A percentile compares a stretch with the other conserved stretches of the same genome.
Conservation (phyloP, 306 rosid genomes). For the Alnus rubra region DNA sequence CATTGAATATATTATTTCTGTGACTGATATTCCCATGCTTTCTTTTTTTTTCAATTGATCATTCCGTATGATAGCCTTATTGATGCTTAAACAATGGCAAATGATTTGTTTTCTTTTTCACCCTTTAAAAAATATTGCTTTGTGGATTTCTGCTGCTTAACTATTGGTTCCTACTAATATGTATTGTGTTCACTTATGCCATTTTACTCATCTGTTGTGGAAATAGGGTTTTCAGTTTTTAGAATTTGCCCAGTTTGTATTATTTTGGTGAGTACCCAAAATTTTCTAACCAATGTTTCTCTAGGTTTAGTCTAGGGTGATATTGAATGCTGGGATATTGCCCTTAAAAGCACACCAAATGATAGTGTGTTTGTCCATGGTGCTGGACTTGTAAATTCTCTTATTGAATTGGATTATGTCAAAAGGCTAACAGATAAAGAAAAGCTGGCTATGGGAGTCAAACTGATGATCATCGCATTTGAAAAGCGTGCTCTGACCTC, state of each 20-base stretch:
- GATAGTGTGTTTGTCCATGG: background rate
- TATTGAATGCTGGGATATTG: background rate
- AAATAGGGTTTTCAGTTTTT: background rate
- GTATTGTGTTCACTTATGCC: background rate
- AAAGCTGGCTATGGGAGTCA: background rate
- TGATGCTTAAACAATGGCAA: too few relatives aligned
- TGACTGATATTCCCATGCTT: background rate
- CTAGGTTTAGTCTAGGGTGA: background rate
- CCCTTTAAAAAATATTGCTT: background rate
- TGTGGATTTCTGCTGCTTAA: background rate
- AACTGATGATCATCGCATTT: background rate
- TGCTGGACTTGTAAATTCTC: background rate
- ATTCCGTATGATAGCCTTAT: background rate
- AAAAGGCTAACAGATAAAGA: background rate
- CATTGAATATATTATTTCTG: background rate
- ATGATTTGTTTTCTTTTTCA: too few relatives aligned
- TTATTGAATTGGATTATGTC: background rate
- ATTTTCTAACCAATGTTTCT: too few relatives aligned
- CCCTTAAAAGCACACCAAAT: background rate
- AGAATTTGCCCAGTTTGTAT: background rate
- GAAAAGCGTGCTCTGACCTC: background rate
- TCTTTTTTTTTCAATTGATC: background rate
- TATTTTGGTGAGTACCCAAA: background rate
- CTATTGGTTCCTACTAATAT: background rate
- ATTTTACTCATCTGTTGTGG: background rate